Evolutionary conservation across 345 rosid species (phyloP).

Genomic region (Mallotus nudiflorus): DNA sequence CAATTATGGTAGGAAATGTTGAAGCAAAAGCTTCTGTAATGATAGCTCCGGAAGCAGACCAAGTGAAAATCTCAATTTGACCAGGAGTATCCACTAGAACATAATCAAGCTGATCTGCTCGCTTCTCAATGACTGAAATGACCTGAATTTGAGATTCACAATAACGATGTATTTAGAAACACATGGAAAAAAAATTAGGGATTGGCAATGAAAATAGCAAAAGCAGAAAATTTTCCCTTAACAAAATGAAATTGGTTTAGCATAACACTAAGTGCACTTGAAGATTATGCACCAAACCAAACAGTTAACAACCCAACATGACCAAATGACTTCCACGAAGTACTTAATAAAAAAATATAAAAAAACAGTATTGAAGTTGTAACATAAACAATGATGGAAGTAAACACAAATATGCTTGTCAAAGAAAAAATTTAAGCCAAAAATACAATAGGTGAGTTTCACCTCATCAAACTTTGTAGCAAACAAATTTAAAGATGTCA

Average conservation of each 20-base stretch:
- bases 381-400: neutral
- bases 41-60: slow-evolving; percentile 95
- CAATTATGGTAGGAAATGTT: slow-evolving; percentile 73
- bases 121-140: slow-evolving; percentile 65
- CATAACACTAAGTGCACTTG: no score
- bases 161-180: neutral
- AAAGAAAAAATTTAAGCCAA: neutral
- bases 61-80: slow-evolving; percentile 85
- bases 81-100: no score
- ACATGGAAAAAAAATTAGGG: neutral
- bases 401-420: no score
- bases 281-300: no score
- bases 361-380: neutral
- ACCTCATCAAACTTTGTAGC: slow-evolving; percentile 88
- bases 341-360: neutral
- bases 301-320: no score
- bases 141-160: slow-evolving; percentile 43
- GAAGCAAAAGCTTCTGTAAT: slow-evolving; percentile 90
- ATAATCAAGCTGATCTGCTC: no score
- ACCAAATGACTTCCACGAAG: neutral
- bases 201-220: neutral
- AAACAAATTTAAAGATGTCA: slow-evolving; percentile 75
- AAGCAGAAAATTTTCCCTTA: neutral
- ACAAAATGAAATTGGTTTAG: no score
- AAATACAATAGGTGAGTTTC: slow-evolving; percentile 2